Conservation (phyloP, 2,329 filamentous ascomycete species). For the Geosmithia morbida region DNA sequence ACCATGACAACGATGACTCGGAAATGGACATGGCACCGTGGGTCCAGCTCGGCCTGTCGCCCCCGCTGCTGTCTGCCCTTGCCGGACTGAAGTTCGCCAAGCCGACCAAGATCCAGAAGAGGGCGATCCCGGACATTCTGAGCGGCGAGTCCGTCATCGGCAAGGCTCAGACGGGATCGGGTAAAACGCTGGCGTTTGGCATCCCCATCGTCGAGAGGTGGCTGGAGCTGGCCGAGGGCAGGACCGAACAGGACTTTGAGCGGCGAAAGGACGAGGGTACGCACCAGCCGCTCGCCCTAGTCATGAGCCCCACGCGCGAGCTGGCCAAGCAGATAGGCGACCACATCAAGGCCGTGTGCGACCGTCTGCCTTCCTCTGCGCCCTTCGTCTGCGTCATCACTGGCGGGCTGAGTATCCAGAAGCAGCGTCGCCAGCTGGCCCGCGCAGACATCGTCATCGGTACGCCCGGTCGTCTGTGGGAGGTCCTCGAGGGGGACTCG, state of each 20-base stretch:
- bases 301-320: constrained; percentile 86
- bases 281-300: constrained; percentile 50
- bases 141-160: constrained; percentile 84
- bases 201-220: constrained; percentile 85
- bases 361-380: constrained; percentile 31
- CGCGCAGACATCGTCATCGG: constrained; percentile 86
- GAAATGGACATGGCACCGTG: constrained; percentile 58
- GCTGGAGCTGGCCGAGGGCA: constrained; percentile 34
- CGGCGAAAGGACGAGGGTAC: constrained; percentile 7
- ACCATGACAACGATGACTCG: constrained; percentile 38
- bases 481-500: constrained; percentile 67
- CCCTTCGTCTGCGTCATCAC: constrained; percentile 79
- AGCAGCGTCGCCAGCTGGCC: constrained; percentile 74
- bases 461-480: constrained; percentile 88
- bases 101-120: constrained; percentile 70
- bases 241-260: constrained; percentile 19
- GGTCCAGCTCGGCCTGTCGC: constrained; percentile 59
- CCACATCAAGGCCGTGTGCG: constrained; percentile 66
- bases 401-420: constrained; percentile 84
- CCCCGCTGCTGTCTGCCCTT: constrained; percentile 56
- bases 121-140: constrained; percentile 68
- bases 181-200: constrained; percentile 89
- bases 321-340: constrained; percentile 81
- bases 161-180: constrained; percentile 91
- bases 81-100: constrained; percentile 66